phyloP scores from a whole-genome alignment of 1,284 basidiomycete species.

The Melampsora larici-populina region DNA sequence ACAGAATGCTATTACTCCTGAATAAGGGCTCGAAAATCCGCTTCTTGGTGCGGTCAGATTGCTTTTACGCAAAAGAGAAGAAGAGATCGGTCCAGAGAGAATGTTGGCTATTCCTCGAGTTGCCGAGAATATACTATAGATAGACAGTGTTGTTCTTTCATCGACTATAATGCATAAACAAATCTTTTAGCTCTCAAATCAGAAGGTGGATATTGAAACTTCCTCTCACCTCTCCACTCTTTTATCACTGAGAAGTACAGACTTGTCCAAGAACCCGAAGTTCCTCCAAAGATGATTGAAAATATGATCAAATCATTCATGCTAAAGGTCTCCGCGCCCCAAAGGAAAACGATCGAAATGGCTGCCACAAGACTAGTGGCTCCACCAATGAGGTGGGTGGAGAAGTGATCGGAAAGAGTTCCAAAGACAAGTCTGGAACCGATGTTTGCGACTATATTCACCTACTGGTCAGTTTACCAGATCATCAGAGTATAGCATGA shows the following conservation, averaged over 20 bases:
- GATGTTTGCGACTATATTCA: slow-evolving; percentile 7
- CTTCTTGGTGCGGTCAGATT: not conserved
- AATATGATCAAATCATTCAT: slow-evolving; percentile 18
- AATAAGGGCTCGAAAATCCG: slow-evolving; percentile 9
- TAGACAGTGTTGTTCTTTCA: slow-evolving; percentile 48
- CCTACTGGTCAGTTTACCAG: not conserved
- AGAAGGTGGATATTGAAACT: not conserved
- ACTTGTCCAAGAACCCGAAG: slow-evolving; percentile 39
- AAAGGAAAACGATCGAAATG: slow-evolving; percentile 20
- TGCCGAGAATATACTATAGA: slow-evolving; percentile 56
- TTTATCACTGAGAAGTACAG: slow-evolving; percentile 20
- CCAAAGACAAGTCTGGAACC: slow-evolving; percentile 13
- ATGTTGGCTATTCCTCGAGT: slow-evolving; percentile 57
- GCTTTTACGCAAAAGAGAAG: slow-evolving; percentile 47
- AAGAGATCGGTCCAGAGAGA: slow-evolving; percentile 57
- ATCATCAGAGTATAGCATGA: too few relatives aligned
- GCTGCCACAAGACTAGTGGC: slow-evolving; percentile 9
- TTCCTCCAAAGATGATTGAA: slow-evolving; percentile 19
- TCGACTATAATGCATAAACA: not conserved
- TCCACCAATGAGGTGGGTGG: slow-evolving; percentile 29
- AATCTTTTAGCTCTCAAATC: not conserved
- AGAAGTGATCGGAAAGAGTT: slow-evolving; percentile 28
- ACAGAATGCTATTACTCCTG: not conserved
- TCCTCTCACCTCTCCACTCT: not conserved
- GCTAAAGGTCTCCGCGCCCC: slow-evolving; percentile 22